Evolutionary conservation across 352 stramenopile species (phyloP).

Genomic region (Globisporangium nodosum): DNA sequence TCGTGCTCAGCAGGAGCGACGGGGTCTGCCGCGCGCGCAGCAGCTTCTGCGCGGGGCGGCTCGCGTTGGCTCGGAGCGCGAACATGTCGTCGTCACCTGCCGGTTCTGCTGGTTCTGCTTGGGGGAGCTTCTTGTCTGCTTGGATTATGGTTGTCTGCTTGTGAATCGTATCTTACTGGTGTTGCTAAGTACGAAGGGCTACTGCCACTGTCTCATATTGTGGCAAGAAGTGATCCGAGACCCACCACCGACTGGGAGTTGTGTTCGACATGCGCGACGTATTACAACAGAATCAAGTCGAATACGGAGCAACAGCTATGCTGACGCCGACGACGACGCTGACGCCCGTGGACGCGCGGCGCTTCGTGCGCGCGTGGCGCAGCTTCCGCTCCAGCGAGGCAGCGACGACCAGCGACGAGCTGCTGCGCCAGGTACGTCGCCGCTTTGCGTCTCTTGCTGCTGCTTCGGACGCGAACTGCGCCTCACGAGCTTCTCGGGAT

Average conservation of each 20-base stretch:
- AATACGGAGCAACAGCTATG: conserved; percentile 3
- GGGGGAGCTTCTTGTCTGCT: too few species aligned
- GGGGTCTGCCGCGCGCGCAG: background rate
- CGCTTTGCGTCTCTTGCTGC: background rate
- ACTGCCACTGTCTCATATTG: too few species aligned
- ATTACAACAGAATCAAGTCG: background rate
- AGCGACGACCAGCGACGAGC: too few species aligned
- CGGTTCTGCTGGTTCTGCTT: background rate
- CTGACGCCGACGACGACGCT: conserved; percentile 6
- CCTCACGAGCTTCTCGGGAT: too few species aligned
- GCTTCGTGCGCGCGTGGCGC: conserved; percentile 56
- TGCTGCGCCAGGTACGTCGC: background rate
- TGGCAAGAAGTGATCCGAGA: too few species aligned
- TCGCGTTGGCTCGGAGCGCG: conserved; percentile 7
- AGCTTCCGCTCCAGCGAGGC: conserved; percentile 18
- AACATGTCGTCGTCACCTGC: conserved; percentile 1
- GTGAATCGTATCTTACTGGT: too few species aligned
- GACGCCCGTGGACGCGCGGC: conserved; percentile 32
- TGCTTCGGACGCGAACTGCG: too few species aligned
- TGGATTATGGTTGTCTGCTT: too few species aligned
- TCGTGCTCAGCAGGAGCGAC: background rate
- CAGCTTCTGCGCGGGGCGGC: background rate
- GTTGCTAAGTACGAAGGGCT: too few species aligned
- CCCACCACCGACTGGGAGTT: too few species aligned
- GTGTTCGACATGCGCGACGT: background rate